These are phyloP conservation scores for Hydnomerulius pinastri DNA, from an alignment of 768 basidiomycete species.

Conservation along the genomic window DNA sequence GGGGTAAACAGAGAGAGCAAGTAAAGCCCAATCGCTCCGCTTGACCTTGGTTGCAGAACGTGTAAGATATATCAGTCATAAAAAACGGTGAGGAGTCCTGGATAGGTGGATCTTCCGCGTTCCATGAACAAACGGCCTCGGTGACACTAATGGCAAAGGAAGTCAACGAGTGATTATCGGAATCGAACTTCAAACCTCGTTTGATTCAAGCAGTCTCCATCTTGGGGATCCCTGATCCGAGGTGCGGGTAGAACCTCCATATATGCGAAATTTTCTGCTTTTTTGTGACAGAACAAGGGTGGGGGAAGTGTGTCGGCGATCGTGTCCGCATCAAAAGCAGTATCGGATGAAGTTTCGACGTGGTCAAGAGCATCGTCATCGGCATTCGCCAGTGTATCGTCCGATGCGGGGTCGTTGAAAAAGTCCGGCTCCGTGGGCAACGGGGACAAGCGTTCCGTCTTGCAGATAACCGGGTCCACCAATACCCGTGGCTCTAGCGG, in stretches of 20 bases:
- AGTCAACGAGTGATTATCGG: conserved; percentile 11
- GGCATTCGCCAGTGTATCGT: conserved; percentile 23
- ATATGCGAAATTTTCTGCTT: conserved; percentile 13
- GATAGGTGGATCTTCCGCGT: neutral
- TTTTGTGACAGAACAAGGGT: neutral
- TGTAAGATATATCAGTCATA: neutral
- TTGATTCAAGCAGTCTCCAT: neutral
- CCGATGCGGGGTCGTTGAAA: conserved; percentile 15
- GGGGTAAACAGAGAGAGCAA: conserved; percentile 21
- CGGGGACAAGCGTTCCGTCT: conserved; percentile 4
- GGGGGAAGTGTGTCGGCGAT: neutral
- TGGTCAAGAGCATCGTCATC: conserved; percentile 6
- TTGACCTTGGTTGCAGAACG: conserved; percentile 21
- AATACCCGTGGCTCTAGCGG: conserved; percentile 3
- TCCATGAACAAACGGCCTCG: neutral
- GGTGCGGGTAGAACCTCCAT: neutral
- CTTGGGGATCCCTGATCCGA: neutral
- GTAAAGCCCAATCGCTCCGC: conserved; percentile 13
- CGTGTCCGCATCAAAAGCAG: conserved; percentile 14
- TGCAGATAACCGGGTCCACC: conserved; percentile 9
- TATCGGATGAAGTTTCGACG: conserved; percentile 25
- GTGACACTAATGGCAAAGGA: conserved; percentile 8
- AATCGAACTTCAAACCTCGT: conserved; percentile 19
- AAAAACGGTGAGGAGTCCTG: neutral
- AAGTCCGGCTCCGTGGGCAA: conserved; percentile 4